Base-by-base conservation (phyloP, 306 rosid genomes). In the Aeschynomene evenia region DNA sequence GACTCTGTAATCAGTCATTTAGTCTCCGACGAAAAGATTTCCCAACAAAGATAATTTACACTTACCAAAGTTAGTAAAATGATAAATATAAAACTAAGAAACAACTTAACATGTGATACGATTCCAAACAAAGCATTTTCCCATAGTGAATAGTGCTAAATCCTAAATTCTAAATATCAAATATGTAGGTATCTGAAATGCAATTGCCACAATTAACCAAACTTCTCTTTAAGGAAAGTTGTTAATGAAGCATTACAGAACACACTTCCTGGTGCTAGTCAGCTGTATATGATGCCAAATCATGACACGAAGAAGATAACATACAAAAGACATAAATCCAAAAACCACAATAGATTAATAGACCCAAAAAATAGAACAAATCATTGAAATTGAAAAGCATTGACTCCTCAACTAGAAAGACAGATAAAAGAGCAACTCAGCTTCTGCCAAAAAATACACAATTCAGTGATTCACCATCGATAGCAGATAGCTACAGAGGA, bases 191-290 rank as follows among this genome's bases (percentile, higher is more conserved):
- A 52, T 15, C 34, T 57, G 5, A 34, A 23, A 45, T 34, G 37
- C 40, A 60, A 14, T 66, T 7, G 21, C 34, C 65, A 67, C 20
- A 9, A 24, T 53, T 28, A 55, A 77, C 22, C 69, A 46, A 64
- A 46, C 15, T 63, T 46, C 55, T 55, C 21, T 64, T 43, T 21
- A 20, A 19, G 45, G 51, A 59, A 34, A 39, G 61, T 33, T 58
- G 62, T 48, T 16, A 46, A 58, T 45, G 54, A 62, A 66, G 59
- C 43, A 79, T 45, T 65, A 53, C 45, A 8, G 57, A 61, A 50
- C 6, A 18, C 28, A 50, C 68, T 40, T 55, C 22, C 28, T 43
- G 23, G 67, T 7, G 7, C 33, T 43, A 36, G 43, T 18, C 37
- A 79, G 65, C 53, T 24, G 11, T 65, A 45, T 49, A 10, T 63